Conservation (phyloP, 371 early-diverging fungal genomes). For the Apophysomyces sp. region DNA sequence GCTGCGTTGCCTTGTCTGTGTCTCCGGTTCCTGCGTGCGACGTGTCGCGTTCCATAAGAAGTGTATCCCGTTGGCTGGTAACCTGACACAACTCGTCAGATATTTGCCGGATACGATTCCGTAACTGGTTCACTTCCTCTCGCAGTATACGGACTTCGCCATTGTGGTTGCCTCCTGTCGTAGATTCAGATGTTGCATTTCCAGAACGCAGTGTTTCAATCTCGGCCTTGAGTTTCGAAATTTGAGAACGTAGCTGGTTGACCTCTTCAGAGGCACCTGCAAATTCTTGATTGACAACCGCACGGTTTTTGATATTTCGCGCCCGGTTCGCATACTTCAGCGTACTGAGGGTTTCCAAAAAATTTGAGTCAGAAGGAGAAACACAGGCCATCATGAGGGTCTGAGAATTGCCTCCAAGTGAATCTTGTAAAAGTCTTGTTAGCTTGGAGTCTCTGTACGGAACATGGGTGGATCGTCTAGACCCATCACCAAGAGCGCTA, state of each 20-base stretch:
- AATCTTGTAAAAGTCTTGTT: conserved; percentile 88
- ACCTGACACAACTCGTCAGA: conserved; percentile 45
- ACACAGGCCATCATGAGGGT: conserved; percentile 95
- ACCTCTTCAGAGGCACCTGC: conserved; percentile 56
- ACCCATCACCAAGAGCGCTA: conserved; percentile 90
- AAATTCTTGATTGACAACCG: conserved; percentile 47
- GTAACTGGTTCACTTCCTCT: conserved; percentile 42
- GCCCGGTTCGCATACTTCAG: conserved; percentile 90
- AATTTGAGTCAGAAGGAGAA: conserved; percentile 75
- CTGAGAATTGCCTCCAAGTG: conserved; percentile 91
- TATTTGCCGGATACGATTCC: conserved; percentile 43
- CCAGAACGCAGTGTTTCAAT: conserved; percentile 45
- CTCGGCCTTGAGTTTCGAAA: conserved; percentile 64
- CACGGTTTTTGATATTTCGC: conserved; percentile 82
- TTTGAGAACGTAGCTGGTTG: conserved; percentile 65
- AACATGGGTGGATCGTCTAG: conserved; percentile 68
- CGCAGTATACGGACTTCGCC: conserved; percentile 32
- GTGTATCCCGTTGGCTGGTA: conserved; percentile 60
- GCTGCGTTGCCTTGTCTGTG: conserved; percentile 12
- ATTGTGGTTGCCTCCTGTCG: conserved; percentile 5
- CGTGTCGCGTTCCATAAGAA: conserved; percentile 55
- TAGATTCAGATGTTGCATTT: background rate
- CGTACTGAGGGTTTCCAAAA: conserved; percentile 89
- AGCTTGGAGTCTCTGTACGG: conserved; percentile 98
- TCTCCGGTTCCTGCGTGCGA: conserved; percentile 2